Evolutionary conservation across 495 filamentous ascomycete genomes (phyloP).

Genomic region (Penicillium egyptiacum): DNA sequence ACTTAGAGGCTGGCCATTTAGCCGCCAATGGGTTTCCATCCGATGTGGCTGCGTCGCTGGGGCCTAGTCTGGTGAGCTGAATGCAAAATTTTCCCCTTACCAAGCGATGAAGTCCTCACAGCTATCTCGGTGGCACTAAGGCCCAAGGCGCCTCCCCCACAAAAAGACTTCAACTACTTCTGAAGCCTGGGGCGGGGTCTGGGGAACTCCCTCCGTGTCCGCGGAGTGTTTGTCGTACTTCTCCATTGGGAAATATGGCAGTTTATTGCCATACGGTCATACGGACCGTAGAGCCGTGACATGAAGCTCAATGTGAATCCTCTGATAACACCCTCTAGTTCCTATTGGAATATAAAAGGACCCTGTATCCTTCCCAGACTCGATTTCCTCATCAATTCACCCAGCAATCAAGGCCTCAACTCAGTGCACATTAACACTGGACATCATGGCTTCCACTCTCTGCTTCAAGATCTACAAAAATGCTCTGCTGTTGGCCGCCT

Average conservation of each 20-base stretch:
- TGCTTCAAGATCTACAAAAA: conserved; percentile 26
- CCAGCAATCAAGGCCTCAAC: conserved; percentile 2
- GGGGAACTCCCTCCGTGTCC: conserved; percentile 28
- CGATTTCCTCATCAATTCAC: neutral
- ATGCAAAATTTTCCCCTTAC: neutral
- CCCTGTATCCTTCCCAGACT: neutral
- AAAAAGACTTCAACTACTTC: conserved; percentile 6
- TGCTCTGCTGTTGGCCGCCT: conserved; percentile 17
- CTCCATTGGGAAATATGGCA: conserved; percentile 20
- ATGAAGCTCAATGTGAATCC: neutral
- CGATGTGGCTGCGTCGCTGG: neutral
- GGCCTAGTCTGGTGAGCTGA: neutral
- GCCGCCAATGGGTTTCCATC: conserved; percentile 10
- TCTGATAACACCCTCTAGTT: neutral
- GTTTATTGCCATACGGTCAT: conserved; percentile 7
- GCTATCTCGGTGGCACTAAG: conserved; percentile 1
- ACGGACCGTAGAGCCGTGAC: conserved; percentile 21
- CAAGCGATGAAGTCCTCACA: conserved; percentile 2
- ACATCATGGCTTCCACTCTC: conserved; percentile 22
- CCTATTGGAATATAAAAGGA: conserved; percentile 12
- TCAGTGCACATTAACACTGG: neutral
- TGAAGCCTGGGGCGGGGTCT: conserved; percentile 1
- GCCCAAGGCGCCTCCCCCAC: conserved; percentile 4
- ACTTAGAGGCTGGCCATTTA: conserved; percentile 6
- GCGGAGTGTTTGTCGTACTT: conserved; percentile 19